Conservation (phyloP, 768 basidiomycete species). For the Collybiopsis luxurians region DNA sequence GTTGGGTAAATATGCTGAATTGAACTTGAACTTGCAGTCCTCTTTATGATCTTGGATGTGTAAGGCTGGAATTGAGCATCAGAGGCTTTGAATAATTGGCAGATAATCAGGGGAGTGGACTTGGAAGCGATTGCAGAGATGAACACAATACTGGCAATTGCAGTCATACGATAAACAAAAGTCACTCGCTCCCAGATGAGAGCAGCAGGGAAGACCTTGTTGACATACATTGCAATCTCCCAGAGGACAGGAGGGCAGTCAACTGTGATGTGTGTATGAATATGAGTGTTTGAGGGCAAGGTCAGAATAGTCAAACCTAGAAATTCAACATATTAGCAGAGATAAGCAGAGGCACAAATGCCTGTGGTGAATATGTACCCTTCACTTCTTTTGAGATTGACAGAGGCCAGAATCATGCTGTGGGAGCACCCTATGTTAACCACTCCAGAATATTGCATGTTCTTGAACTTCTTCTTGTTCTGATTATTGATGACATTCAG, state of each 20-base stretch:
- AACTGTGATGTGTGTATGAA: too few relatives aligned
- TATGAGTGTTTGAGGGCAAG: too few relatives aligned
- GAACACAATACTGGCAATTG: not conserved
- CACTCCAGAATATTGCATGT: constrained; percentile 17
- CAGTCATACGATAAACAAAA: not conserved
- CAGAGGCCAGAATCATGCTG: constrained; percentile 7
- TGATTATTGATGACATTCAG: constrained; percentile 21
- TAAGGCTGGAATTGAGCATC: not conserved
- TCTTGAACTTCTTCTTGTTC: constrained; percentile 21
- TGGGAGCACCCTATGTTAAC: constrained; percentile 18
- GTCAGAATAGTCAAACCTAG: too few relatives aligned
- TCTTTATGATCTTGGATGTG: not conserved
- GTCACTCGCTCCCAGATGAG: not conserved
- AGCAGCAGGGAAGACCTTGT: too few relatives aligned
- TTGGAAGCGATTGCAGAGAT: not conserved
- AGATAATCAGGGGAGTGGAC: not conserved
- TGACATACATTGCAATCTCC: too few relatives aligned
- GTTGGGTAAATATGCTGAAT: not conserved
- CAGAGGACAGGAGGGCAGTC: too few relatives aligned
- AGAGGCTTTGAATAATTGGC: not conserved
- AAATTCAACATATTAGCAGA: too few relatives aligned
- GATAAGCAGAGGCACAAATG: too few relatives aligned
- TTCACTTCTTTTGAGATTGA: not conserved
- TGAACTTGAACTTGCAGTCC: not conserved
- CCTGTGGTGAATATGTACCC: too few relatives aligned